A percentile compares a stretch with the other conserved stretches of the same genome.
These are phyloP conservation scores for Colletotrichum truncatum DNA, from an alignment of 2,329 filamentous ascomycete genomes.

Conservation along the genomic window DNA sequence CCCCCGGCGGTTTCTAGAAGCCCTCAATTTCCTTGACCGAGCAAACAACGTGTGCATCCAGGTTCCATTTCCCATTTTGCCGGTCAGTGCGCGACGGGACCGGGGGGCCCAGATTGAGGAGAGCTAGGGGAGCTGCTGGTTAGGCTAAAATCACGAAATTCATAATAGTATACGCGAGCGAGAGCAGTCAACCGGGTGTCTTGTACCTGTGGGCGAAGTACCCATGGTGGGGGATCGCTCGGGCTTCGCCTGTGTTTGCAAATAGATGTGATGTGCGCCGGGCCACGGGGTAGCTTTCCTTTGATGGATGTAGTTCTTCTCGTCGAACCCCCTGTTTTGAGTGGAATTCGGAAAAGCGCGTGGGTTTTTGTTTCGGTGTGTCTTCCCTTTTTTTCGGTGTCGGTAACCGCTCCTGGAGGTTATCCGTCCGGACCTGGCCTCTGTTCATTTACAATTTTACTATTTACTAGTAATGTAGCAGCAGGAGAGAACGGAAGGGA, in stretches of 20 bases:
- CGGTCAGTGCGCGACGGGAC: conserved; percentile 3
- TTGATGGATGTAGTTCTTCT: too few relatives aligned
- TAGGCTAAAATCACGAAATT: conserved; percentile 10
- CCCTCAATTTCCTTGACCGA: neutral
- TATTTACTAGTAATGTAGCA: too few relatives aligned
- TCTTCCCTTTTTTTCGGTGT: conserved; percentile 8
- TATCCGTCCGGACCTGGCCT: too few relatives aligned
- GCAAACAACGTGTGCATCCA: neutral
- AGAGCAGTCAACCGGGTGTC: neutral
- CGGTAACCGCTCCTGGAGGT: neutral
- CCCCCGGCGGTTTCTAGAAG: conserved; percentile 22
- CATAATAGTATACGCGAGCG: neutral
- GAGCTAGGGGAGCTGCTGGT: neutral
- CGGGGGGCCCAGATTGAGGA: neutral
- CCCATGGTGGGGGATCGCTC: neutral
- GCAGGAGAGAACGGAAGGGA: neutral
- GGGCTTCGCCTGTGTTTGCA: conserved; percentile 6
- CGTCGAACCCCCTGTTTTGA: too few relatives aligned
- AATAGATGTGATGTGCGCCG: conserved; percentile 8
- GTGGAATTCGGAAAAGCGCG: neutral
- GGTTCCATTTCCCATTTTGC: neutral
- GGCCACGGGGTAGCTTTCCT: too few relatives aligned
- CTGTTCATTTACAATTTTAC: too few relatives aligned
- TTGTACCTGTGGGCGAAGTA: neutral
- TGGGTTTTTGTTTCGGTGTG: conserved; percentile 4